Evolutionary conservation across 495 filamentous ascomycete genomes (phyloP), one percentile per base, ranked within the genome.

Genomic region (Rostrohypoxylon terebratum): DNA sequence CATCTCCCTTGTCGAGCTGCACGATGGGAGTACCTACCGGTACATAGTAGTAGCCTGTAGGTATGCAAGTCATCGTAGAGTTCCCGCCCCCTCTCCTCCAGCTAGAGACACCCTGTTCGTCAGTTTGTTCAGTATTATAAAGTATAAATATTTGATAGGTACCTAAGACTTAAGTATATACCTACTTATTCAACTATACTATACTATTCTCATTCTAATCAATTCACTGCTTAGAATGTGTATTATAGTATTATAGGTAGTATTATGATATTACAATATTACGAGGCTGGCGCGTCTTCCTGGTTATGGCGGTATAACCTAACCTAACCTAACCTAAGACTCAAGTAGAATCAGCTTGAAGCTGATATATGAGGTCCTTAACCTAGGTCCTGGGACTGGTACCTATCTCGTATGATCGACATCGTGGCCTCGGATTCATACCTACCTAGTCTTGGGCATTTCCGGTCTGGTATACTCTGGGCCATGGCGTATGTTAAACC

Each of bases 391-490:
- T 54, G 11, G 20, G 13, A 3, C 14, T 16, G 13, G 34, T 44
- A 20, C 0, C 20, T 38, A 20, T 1, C 20, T 38, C 7, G 7
- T 21, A 16, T 1, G 33, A n/a, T 31, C 8, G 16, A n/a, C 33
- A 14, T 5, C n/a, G 14, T 20, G 61, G 6, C 7, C 54, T 34
- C 14, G 13, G 18, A 10, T 60, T 42, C 8, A 53, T 53, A n/a
- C n/a, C n/a, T n/a, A n/a, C n/a, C n/a, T n/a, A 53, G 54, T 59
- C 18, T 7, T 8, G 16, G 64, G 64, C 44, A 59, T 36, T 42
- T 67, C 64, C 21, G 64, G 64, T 20, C n/a, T 67, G 44, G 60
- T 60, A 53, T 67, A 67, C 45, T 67, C 45, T 67, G 64, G 13
- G 54, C 20, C n/a, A 67, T 10, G n/a, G 42, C 3, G 0, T 59